Base-by-base conservation (phyloP, 441 rosid genomes). In the Euphorbia celastroides region DNA sequence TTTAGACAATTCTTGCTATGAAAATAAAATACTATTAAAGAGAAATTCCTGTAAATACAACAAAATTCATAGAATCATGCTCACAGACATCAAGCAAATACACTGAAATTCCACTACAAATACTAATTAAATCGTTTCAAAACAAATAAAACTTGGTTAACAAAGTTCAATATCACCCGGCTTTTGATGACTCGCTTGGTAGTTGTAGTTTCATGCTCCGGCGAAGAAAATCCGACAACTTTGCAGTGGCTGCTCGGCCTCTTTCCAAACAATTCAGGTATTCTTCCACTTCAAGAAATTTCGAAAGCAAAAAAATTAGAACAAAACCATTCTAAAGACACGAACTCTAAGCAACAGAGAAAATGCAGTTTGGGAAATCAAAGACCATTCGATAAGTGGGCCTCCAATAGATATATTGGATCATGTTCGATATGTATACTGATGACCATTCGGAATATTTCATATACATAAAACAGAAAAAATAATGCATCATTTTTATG, bases 141-240 rank as follows among this genome's bases (percentile, higher is more conserved):
- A n/a, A n/a, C n/a, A n/a, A n/a, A 34, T 9, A 9, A 34, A 34
- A 34, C 38, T 34, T 34, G 38, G 38, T 34, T 56, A 5, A 5
- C 14, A 6, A 57, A n/a, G 8, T 59, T 57, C 0, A 8, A 59
- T 38, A 60, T 82, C 79, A 91, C 31, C 73, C 82, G 0, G 87
- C 78, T 58, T 81, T 83, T 9, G 79, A 82, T 56, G 74, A 62
- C 64, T 80, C 83, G 6, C 68, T 77, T 41, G 87, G 82, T 44
- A 74, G 79, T 64, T 80, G 87, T 7, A 78, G 67, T 67, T 85
- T 87, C 78, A 89, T 79, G 78, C 77, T 85, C 88, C 86, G 84
- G 77, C 97, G 79, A 10, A 91, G 88, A 72, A 90, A 85, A 79
- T 84, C 86, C 27, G 99, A 89, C 82, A 93, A 70, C 71, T 83